These are phyloP conservation scores for Salvia splendens DNA, from an alignment of 257 asterid species.

Conservation along the genomic window DNA sequence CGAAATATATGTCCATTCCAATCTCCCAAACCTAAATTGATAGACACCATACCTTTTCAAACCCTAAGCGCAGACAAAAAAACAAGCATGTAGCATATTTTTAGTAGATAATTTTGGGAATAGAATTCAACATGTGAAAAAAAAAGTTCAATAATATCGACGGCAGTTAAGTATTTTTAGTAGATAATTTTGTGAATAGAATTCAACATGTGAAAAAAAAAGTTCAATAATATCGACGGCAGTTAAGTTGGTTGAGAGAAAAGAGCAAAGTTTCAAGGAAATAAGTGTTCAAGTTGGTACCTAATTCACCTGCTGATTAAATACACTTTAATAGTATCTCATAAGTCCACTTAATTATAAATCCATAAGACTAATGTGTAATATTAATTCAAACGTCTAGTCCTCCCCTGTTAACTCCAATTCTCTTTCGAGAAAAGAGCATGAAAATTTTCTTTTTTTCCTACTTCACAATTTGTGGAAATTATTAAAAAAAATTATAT, in stretches of 20 bases:
- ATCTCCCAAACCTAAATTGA: background rate
- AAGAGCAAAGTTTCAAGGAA: background rate
- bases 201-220: background rate
- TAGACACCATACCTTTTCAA: too few relatives aligned
- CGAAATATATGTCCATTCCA: too few relatives aligned
- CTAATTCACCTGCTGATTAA: slow-evolving; percentile 17
- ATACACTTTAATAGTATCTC: background rate
- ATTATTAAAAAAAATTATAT: too few relatives aligned
- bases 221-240: background rate
- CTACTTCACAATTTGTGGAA: too few relatives aligned
- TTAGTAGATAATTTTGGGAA: background rate
- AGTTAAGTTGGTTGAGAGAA: background rate
- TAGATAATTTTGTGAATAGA: background rate
- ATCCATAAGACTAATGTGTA: too few relatives aligned
- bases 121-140: background rate
- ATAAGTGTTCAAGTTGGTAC: slow-evolving; percentile 6
- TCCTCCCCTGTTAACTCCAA: too few relatives aligned
- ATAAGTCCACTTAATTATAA: background rate
- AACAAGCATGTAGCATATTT: too few relatives aligned
- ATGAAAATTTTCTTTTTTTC: too few relatives aligned
- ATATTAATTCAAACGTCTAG: too few relatives aligned
- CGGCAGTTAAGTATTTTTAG: background rate
- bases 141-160: background rate
- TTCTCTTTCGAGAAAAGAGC: too few relatives aligned
- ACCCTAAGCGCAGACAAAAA: too few relatives aligned